Percentiles rank a stretch among this genome's conserved stretches.
Evolutionary conservation across 2,329 filamentous ascomycete species (phyloP).

Genomic region (Colletotrichum chlorophyti): DNA sequence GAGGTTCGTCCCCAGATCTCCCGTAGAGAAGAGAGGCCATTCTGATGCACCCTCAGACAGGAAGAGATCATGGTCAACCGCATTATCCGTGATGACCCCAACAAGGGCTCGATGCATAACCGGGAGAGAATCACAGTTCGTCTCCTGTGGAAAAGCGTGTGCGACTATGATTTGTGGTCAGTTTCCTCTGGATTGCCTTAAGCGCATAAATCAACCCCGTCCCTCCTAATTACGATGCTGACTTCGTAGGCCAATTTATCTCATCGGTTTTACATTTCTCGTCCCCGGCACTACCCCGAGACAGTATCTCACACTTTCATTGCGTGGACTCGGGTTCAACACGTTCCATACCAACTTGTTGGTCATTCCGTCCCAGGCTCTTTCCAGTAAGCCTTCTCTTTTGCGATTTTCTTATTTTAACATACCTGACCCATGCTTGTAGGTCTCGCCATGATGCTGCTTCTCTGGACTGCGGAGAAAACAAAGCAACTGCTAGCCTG

Average conservation of each 20-base stretch:
- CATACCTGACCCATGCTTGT: no score
- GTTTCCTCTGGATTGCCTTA: no score
- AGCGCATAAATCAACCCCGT: no score
- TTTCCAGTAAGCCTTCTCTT: conserved; percentile 34
- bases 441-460: not conserved
- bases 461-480: not conserved
- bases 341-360: conserved; percentile 59
- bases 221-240: no score
- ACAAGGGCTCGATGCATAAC: conserved; percentile 65
- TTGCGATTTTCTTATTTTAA: no score
- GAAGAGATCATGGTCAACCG: conserved; percentile 66
- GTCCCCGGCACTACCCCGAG: conserved; percentile 54
- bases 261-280: conserved; percentile 53
- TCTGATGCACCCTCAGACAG: conserved; percentile 58
- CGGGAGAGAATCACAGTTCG: conserved; percentile 56
- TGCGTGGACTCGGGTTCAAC: conserved; percentile 56
- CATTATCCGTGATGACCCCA: conserved; percentile 60
- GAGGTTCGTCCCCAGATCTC: conserved; percentile 28
- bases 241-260: conserved; percentile 51
- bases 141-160: conserved; percentile 54
- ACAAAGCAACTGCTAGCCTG: not conserved
- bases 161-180: conserved; percentile 62
- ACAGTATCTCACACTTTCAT: conserved; percentile 59
- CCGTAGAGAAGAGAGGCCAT: conserved; percentile 50
- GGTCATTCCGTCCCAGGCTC: conserved; percentile 55